phyloP scores from a whole-genome alignment of 352 stramenopile genomes.

The Phytophthora pseudosyringae region DNA sequence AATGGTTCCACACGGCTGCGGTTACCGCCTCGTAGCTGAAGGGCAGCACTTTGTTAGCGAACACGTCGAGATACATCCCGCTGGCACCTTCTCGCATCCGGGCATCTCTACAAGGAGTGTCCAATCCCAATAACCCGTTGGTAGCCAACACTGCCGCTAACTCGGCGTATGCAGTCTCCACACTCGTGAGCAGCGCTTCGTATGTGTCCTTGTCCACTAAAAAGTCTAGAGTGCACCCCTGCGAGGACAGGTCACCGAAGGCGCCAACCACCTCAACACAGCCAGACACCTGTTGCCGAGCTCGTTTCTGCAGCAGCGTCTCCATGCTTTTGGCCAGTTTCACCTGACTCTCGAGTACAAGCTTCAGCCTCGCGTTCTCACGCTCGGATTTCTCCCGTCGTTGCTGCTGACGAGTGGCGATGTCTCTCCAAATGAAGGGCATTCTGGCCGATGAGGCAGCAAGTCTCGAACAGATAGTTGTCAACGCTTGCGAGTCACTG shows the following conservation, averaged over 20 bases:
- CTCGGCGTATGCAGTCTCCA: conserved; percentile 41
- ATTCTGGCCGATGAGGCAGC: conserved; percentile 9
- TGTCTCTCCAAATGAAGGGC: conserved; percentile 47
- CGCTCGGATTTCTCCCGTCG: conserved; percentile 49
- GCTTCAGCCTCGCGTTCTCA: conserved; percentile 57
- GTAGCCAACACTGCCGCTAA: conserved; percentile 35
- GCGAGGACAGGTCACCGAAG: conserved; percentile 17
- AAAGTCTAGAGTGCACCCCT: conserved; percentile 34
- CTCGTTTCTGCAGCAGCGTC: conserved; percentile 51
- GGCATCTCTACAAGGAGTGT: conserved; percentile 34
- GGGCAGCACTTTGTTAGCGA: conserved; percentile 41
- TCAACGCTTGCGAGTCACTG: conserved; percentile 4
- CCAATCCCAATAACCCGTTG: conserved; percentile 34
- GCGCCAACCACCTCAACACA: conserved; percentile 32
- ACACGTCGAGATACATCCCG: conserved; percentile 45
- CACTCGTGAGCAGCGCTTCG: conserved; percentile 34
- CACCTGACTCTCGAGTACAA: conserved; percentile 57
- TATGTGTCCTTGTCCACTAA: conserved; percentile 41
- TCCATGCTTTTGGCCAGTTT: conserved; percentile 57
- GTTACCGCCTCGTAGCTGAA: conserved; percentile 37
- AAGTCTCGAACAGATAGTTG: conserved; percentile 1
- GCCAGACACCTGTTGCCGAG: conserved; percentile 36
- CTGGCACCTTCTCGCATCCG: conserved; percentile 39
- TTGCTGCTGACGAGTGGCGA: conserved; percentile 51
- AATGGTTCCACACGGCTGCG: conserved; percentile 43